phyloP scores from a whole-genome alignment of 2,329 filamentous ascomycete species.

The Lachnellula cervina region DNA sequence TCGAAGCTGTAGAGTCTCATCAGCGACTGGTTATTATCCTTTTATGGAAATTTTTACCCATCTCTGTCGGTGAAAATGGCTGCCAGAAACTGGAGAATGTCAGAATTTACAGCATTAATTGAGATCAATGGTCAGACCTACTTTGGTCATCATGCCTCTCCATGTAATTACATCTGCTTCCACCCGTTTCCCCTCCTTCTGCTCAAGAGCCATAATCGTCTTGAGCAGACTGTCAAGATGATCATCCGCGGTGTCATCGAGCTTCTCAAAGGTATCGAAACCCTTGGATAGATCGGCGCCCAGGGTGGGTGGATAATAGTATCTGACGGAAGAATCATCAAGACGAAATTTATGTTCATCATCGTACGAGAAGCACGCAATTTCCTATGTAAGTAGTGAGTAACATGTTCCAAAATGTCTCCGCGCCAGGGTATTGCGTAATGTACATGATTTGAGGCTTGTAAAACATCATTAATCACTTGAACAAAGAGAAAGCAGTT shows the following conservation, averaged over 20 bases:
- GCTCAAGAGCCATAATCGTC: slow-evolving; percentile 69
- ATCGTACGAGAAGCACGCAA: slow-evolving; percentile 91
- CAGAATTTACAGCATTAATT: neutral
- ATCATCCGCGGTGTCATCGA: slow-evolving; percentile 77
- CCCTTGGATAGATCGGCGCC: slow-evolving; percentile 72
- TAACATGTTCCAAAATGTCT: neutral
- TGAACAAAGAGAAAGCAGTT: neutral
- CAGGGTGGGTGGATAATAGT: slow-evolving; percentile 76
- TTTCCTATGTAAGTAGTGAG: slow-evolving; percentile 54
- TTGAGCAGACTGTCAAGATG: slow-evolving; percentile 81
- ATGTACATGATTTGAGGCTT: neutral
- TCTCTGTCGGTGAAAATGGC: slow-evolving; percentile 77
- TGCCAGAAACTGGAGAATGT: slow-evolving; percentile 65
- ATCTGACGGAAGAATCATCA: slow-evolving; percentile 75
- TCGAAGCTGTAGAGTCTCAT: slow-evolving; percentile 59
- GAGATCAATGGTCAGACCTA: slow-evolving; percentile 32
- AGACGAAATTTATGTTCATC: slow-evolving; percentile 70
- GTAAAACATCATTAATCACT: neutral
- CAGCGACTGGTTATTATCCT: neutral
- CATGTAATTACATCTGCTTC: slow-evolving; percentile 83
- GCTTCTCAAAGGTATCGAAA: slow-evolving; percentile 76
- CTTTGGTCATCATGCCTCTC: slow-evolving; percentile 99
- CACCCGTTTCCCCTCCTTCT: slow-evolving; percentile 59
- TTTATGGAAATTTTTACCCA: slow-evolving; percentile 46
- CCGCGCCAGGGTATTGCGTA: neutral